Evolutionary conservation across 352 stramenopile genomes (phyloP).

Genomic region (Phytopythium helicoides): DNA sequence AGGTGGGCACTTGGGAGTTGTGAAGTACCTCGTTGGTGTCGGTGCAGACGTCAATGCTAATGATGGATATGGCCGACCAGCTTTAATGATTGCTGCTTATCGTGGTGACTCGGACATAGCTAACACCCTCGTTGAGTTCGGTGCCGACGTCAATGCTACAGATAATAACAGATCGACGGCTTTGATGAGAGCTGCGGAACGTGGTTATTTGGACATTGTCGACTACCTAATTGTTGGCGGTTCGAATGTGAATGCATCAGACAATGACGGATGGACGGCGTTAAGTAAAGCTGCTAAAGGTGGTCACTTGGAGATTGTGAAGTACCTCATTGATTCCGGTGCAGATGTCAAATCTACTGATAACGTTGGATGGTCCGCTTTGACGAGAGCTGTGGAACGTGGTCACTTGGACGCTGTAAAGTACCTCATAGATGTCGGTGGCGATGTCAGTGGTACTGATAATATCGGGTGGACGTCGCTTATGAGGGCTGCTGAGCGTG

Average conservation of each 20-base stretch:
- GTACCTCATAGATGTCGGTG: too few relatives aligned
- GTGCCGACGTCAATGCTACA: not conserved
- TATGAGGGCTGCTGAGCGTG: too few relatives aligned
- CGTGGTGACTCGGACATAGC: not conserved
- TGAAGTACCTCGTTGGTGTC: not conserved
- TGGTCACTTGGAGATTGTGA: not conserved
- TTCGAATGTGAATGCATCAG: not conserved
- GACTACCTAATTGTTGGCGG: not conserved
- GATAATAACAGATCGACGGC: not conserved
- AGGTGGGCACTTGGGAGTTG: not conserved
- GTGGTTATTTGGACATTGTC: not conserved
- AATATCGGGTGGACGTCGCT: too few relatives aligned
- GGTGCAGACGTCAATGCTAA: constrained; percentile 1
- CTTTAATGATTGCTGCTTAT: not conserved
- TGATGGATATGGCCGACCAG: not conserved
- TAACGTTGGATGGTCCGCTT: too few relatives aligned
- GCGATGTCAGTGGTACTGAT: too few relatives aligned
- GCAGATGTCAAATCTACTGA: not conserved
- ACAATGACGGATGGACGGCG: not conserved
- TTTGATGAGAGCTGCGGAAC: not conserved
- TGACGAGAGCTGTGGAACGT: too few relatives aligned
- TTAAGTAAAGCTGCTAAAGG: not conserved
- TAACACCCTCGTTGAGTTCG: not conserved
- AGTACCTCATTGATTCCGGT: not conserved
- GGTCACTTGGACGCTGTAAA: too few relatives aligned